Conservation (phyloP, 305 asterid genomes). For the Fraxinus angustifolia region DNA sequence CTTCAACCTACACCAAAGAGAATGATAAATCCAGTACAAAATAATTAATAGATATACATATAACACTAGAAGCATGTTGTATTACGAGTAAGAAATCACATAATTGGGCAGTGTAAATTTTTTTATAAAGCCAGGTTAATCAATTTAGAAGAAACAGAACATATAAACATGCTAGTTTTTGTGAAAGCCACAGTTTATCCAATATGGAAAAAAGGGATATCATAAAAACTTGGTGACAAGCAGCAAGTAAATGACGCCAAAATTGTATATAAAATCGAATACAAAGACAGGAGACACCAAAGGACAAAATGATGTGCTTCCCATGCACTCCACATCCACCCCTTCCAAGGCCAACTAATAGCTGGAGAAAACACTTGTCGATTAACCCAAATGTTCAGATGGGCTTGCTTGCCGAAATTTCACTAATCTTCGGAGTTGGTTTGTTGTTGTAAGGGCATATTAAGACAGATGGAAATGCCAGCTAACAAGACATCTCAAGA, state of each 20-base stretch:
- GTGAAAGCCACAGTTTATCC: not conserved
- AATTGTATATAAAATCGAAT: not conserved
- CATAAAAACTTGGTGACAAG: not conserved
- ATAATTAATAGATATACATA: not conserved
- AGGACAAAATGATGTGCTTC: not conserved
- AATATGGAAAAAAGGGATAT: not conserved
- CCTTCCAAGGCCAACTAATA: constrained; percentile 3
- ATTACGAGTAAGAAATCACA: constrained; percentile 8
- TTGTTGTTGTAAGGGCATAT: not conserved
- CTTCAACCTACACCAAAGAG: constrained; percentile 61
- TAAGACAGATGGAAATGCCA: not conserved
- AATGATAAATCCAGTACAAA: constrained; percentile 14
- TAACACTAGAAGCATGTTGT: not conserved
- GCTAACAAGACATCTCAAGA: not conserved
- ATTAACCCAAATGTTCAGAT: not conserved
- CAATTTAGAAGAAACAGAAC: not conserved
- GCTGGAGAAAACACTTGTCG: not conserved
- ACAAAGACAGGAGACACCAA: not conserved
- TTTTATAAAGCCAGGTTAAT: not conserved
- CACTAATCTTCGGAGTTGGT: not conserved
- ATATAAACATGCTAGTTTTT: not conserved
- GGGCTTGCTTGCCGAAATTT: not conserved
- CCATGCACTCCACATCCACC: not conserved
- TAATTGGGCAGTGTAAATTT: not conserved
- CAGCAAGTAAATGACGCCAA: not conserved